phyloP scores from a whole-genome alignment of 1,139 yeast genomes.

The Kurtzmaniella quercitrusa region DNA sequence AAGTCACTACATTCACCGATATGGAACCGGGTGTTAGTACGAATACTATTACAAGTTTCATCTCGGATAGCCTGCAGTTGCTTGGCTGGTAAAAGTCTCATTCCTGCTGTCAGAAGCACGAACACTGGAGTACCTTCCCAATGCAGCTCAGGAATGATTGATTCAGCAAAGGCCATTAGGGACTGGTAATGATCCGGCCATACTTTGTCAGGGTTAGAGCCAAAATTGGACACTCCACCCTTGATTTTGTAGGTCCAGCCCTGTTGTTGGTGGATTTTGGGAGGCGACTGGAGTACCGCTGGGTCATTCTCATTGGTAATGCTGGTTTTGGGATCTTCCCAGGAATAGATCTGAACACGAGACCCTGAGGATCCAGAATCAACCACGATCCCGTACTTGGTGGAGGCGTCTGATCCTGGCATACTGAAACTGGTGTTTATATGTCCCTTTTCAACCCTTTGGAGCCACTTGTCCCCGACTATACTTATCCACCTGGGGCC shows the following conservation, averaged over 20 bases:
- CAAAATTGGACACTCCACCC: conserved; percentile 68
- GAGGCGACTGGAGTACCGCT: conserved; percentile 46
- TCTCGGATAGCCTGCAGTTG: conserved; percentile 44
- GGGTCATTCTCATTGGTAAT: conserved; percentile 18
- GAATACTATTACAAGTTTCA: conserved; percentile 49
- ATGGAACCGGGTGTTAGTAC: conserved; percentile 45
- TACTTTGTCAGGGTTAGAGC: conserved; percentile 38
- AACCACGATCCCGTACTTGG: conserved; percentile 63
- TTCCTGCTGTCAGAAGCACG: conserved; percentile 78
- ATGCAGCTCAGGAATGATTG: conserved; percentile 51
- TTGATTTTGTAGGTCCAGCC: conserved; percentile 59
- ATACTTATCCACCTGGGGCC: too few relatives aligned
- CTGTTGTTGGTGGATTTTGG: conserved; percentile 53
- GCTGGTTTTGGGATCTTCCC: conserved; percentile 46
- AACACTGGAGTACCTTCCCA: conserved; percentile 63
- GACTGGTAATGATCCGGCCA: conserved; percentile 60
- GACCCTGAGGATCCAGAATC: conserved; percentile 87
- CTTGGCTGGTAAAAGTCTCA: conserved; percentile 56
- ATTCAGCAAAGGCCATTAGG: conserved; percentile 54
- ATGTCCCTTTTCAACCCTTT: too few relatives aligned
- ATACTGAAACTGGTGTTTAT: too few relatives aligned
- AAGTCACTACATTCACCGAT: conserved; percentile 53
- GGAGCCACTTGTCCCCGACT: too few relatives aligned
- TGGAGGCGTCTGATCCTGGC: conserved; percentile 9
- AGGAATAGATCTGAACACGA: conserved; percentile 62